Evolutionary conservation across 2,329 filamentous ascomycete genomes (phyloP).

Genomic region (Ceratocystis variospora): DNA sequence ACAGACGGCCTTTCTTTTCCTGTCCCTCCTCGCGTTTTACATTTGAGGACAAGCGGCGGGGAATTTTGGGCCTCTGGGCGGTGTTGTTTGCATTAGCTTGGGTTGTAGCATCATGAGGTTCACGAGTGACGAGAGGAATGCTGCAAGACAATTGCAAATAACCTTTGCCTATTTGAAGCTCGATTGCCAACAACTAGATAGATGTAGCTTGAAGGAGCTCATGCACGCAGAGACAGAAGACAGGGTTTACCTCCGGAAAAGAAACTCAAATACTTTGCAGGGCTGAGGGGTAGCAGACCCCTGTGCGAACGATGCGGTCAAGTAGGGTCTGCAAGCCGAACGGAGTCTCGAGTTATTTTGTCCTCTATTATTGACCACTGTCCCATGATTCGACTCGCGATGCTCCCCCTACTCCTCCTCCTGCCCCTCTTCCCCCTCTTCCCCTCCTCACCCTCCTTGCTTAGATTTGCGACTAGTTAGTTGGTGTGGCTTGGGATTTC

Average conservation of each 20-base stretch:
- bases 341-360: too few relatives aligned
- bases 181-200: background rate
- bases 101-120: too few relatives aligned
- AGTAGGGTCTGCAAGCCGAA: background rate
- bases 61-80: too few relatives aligned
- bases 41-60: background rate
- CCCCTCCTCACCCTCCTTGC: background rate
- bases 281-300: slow-evolving; percentile 1
- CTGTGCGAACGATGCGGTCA: background rate
- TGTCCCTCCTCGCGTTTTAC: background rate
- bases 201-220: background rate
- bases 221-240: background rate
- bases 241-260: background rate
- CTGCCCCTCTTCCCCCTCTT: background rate
- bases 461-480: background rate
- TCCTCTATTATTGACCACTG: too few relatives aligned
- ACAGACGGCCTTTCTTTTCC: background rate
- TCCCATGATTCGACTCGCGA: background rate
- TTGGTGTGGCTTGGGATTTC: too few relatives aligned
- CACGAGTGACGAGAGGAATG: too few relatives aligned
- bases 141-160: too few relatives aligned
- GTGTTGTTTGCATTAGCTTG: too few relatives aligned
- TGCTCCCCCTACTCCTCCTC: background rate
- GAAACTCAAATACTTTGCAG: slow-evolving; percentile 16
- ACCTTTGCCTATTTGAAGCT: too few relatives aligned